These are phyloP conservation scores for Cordyceps cicadae DNA, from an alignment of 2,329 filamentous ascomycete genomes.

Conservation along the genomic window DNA sequence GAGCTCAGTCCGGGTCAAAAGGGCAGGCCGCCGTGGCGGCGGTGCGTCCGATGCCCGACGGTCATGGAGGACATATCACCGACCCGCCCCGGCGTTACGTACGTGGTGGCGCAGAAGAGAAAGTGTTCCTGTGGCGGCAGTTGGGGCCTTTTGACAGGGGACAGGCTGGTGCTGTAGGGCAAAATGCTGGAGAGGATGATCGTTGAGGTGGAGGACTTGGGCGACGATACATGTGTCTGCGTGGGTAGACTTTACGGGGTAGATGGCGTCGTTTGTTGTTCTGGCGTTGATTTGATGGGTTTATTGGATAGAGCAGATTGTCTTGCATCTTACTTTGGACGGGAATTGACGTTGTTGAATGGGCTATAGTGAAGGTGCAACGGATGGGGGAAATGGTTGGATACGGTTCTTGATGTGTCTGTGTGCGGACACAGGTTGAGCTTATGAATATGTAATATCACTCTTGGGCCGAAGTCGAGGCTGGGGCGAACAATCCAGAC, in stretches of 20 bases:
- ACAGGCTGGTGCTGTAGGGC: conserved; percentile 15
- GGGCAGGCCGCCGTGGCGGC: conserved; percentile 24
- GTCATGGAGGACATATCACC: conserved; percentile 55
- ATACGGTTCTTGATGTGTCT: no score
- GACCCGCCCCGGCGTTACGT: conserved; percentile 41
- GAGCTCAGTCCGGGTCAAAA: conserved; percentile 33
- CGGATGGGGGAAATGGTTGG: no score
- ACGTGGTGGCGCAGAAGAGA: conserved; percentile 46
- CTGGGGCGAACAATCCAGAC: no score
- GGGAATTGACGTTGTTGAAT: background rate
- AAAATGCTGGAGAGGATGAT: background rate
- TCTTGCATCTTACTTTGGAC: background rate
- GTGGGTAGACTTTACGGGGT: background rate
- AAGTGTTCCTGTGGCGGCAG: conserved; percentile 47
- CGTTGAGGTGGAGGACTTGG: no score
- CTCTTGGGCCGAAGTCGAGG: no score
- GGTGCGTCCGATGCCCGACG: conserved; percentile 49
- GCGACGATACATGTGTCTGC: no score
- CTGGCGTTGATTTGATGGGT: background rate
- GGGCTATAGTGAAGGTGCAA: background rate
- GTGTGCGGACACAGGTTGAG: no score
- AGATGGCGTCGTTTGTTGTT: background rate
- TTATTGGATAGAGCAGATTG: background rate
- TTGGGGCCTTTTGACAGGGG: conserved; percentile 38
- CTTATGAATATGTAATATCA: no score